Conservation (phyloP, 345 rosid species). For the Citrus unshiu region DNA sequence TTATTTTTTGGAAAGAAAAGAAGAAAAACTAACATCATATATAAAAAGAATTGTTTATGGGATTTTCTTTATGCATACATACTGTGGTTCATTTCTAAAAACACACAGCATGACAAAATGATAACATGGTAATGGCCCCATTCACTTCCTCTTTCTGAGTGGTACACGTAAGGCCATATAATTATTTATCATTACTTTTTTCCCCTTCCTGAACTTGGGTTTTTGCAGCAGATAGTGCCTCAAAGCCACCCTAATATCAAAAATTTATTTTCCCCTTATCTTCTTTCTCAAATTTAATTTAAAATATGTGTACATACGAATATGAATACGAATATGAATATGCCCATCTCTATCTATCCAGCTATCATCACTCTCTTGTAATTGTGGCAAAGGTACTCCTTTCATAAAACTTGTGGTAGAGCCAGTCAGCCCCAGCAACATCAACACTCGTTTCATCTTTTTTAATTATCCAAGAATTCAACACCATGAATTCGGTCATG, state of each 20-base stretch:
- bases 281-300: not conserved
- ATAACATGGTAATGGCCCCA: constrained; percentile 9
- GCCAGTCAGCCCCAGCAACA: not conserved
- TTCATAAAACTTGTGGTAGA: constrained; percentile 16
- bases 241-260: not conserved
- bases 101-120: not conserved
- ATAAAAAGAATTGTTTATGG: too few relatives aligned
- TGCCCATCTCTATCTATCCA: not conserved
- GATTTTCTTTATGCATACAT: not conserved
- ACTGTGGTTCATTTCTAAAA: not conserved
- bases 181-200: not conserved
- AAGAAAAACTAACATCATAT: too few relatives aligned
- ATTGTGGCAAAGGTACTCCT: constrained; percentile 23
- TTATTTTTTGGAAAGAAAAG: too few relatives aligned
- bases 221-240: not conserved
- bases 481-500: not conserved
- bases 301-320: not conserved
- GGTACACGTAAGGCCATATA: constrained; percentile 23
- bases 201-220: not conserved
- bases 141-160: constrained; percentile 18
- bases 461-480: not conserved
- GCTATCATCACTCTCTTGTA: constrained; percentile 18
- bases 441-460: not conserved
- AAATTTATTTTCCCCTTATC: constrained; percentile 1
- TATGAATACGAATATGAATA: not conserved